Base-by-base conservation (phyloP, 2,329 filamentous ascomycete genomes). In the Verticillium nonalfalfae region DNA sequence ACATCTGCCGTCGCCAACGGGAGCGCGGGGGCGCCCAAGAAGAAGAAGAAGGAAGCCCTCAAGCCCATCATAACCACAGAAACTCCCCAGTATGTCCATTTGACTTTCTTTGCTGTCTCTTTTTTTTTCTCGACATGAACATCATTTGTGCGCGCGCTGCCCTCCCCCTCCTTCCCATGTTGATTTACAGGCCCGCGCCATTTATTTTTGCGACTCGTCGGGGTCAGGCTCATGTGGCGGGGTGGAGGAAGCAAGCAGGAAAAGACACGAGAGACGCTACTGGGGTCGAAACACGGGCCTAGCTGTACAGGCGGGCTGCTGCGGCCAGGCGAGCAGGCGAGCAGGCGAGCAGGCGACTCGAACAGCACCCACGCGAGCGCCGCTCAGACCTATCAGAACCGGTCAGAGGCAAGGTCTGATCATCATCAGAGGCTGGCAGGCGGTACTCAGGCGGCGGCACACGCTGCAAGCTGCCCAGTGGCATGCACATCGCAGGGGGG, bases 31-130 rank as follows among this genome's bases (percentile, higher is more conserved):
- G 64, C 63, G 18, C 59, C 67, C 65, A 91, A 90, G 81, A 91
- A 91, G 81, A 83, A 88, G 71, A 88, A 89, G 79, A 91, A 91
- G 81, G 86, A 88, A 52, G 83, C 82, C 60, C 77, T 90, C 67
- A 90, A 90, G 77, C 89, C 89, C 69, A 91, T 91, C 71, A 89
- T 91, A 75, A 91, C 88, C 50, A 89, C 83, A 63, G 88, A 90
- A 69, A 78, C 74, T 74, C 79, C 76, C 65, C 70, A 64, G 69
- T 73, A 72, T 72, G 76, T 58, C 54, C 45, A 35, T 35, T 31
- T 3, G 26, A 31, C 26, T 31, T 31, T 31, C 26, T 59, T 62
- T 64, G 35, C 60, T 59, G 63, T 60, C 58, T 60, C 62, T 64
- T 38, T 60, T 57, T 15, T 21, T 18, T 6, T 52, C 18, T 13